Evolutionary conservation across 352 stramenopile genomes (phyloP).

Genomic region (Phytophthora foliorum): DNA sequence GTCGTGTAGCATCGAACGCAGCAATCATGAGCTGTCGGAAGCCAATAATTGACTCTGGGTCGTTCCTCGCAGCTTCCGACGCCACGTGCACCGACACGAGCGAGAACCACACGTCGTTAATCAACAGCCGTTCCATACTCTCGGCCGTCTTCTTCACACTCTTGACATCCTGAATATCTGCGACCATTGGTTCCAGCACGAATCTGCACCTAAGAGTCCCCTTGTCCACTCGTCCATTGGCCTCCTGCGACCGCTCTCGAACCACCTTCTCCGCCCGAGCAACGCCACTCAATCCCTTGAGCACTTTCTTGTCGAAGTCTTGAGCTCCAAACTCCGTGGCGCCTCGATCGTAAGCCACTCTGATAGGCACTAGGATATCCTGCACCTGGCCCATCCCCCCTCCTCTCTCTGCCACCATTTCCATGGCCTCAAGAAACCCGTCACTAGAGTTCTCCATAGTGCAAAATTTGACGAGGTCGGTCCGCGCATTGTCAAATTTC

Average conservation of each 20-base stretch:
- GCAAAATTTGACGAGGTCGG: conserved; percentile 14
- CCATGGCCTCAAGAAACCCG: conserved; percentile 12
- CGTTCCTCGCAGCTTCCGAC: neutral
- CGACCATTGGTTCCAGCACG: conserved; percentile 28
- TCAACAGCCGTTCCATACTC: conserved; percentile 12
- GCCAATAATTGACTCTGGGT: conserved; percentile 14
- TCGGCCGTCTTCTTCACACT: conserved; percentile 12
- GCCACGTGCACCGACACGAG: conserved; percentile 9
- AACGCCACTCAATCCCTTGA: conserved; percentile 18
- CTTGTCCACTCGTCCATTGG: neutral
- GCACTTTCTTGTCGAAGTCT: conserved; percentile 6
- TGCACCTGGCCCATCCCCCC: neutral
- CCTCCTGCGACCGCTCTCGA: conserved; percentile 3
- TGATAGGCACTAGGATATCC: conserved; percentile 19
- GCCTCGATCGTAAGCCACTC: neutral
- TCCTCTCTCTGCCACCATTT: conserved; percentile 9
- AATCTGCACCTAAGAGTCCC: conserved; percentile 19
- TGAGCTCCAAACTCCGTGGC: neutral
- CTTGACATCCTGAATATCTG: conserved; percentile 6
- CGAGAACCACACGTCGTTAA: conserved; percentile 33
- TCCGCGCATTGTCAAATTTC: conserved; percentile 1
- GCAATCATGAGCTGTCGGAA: conserved; percentile 28
- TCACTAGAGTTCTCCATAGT: neutral
- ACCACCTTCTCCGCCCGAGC: conserved; percentile 8
- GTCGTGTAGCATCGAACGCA: conserved; percentile 11